Evolutionary conservation across 805 yeast species (phyloP).

Genomic region (Maudiozyma barnettii): DNA sequence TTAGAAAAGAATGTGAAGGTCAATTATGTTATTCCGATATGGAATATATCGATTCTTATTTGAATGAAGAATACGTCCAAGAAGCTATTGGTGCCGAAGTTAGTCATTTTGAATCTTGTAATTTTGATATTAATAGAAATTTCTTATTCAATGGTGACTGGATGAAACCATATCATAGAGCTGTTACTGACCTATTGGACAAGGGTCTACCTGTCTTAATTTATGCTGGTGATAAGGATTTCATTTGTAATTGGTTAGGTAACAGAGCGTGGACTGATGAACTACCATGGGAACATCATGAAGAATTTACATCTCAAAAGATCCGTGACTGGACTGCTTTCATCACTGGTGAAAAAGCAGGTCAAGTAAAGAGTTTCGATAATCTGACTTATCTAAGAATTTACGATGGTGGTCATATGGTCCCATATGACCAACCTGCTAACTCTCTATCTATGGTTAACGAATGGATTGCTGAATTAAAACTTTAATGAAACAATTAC

Average conservation of each 20-base stretch:
- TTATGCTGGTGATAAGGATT: slow-evolving; percentile 94
- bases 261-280: slow-evolving; percentile 77
- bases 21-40: slow-evolving; percentile 72
- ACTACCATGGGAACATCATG: slow-evolving; percentile 56
- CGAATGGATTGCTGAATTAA: slow-evolving; percentile 75
- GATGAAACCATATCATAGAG: slow-evolving; percentile 80
- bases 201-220: slow-evolving; percentile 70
- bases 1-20: slow-evolving; percentile 65
- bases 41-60: slow-evolving; percentile 64
- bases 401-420: slow-evolving; percentile 93
- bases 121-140: slow-evolving; percentile 66
- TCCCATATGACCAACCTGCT: slow-evolving; percentile 81
- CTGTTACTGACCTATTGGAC: slow-evolving; percentile 63
- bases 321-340: slow-evolving; percentile 37
- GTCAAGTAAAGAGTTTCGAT: slow-evolving; percentile 56
- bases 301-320: slow-evolving; percentile 41
- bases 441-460: slow-evolving; percentile 71
- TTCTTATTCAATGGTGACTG: slow-evolving; percentile 85
- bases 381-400: slow-evolving; percentile 75
- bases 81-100: slow-evolving; percentile 87
- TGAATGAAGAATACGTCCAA: slow-evolving; percentile 70
- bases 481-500: slow-evolving; percentile 7
- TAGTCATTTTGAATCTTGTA: slow-evolving; percentile 64
- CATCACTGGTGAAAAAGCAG: slow-evolving; percentile 45
- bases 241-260: slow-evolving; percentile 95